Evolutionary conservation across 169 alveolate species (phyloP), one percentile per base, ranked within the genome.

Genomic region (Haemoproteus tartakovskyi): DNA sequence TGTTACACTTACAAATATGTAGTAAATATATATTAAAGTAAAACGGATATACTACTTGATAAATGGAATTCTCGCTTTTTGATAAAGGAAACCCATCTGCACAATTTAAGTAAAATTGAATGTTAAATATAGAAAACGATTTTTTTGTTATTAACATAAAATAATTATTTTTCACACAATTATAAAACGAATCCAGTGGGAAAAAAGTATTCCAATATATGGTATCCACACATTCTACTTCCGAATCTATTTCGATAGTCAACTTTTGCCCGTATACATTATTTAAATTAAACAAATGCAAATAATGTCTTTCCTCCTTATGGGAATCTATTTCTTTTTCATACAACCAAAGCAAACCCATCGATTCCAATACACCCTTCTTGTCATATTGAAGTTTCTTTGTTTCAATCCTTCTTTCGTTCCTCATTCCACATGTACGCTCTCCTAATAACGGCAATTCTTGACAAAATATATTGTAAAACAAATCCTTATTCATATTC

Each of bases 81-180:
- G 84, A 43, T 3, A 74, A 26, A 27, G 54, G 43, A 38, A 21
- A 74, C 16, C 57, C 84, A 27, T 74, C 84, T 37, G 54, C 84
- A 74, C 84, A 74, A 22, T 74, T 74, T 22, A 74, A 74, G 16
- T 74, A 74, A 21, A 74, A 29, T 45, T 74, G 84, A 4, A 74
- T 60, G 14, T 74, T 74, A 22, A 43, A 74, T 56, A 74, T 45
- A 37, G 43, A 74, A 40, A 74, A 74, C 1, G 84, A 43, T 1
- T 29, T 29, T 12, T 41, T 78, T 0, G 84, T 74, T 30, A 74
- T 47, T 12, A 57, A 12, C 78, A 74, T 56, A 5, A 74, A 21
- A 19, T 74, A 74, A 40, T 74, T 45, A 50, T 57, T 74, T 48
- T 74, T 74, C 14, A 29, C 11, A 4, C 47, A 74, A 22, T 57